Base-by-base conservation (phyloP, 2,329 filamentous ascomycete genomes). In the Aspergillus sp. region DNA sequence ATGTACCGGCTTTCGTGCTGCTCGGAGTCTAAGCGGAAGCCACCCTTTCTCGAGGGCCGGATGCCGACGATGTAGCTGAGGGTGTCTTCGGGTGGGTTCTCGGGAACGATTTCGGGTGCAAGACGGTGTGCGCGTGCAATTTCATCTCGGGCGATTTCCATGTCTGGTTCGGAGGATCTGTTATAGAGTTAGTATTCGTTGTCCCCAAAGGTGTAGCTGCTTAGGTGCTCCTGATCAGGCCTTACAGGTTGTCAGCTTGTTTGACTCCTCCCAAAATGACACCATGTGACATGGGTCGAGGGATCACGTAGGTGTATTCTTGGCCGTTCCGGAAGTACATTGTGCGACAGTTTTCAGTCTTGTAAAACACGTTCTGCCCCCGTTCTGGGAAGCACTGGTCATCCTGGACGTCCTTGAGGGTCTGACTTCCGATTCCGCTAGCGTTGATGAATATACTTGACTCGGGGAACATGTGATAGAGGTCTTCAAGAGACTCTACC, bases 301-400 rank as follows among this genome's bases (percentile, higher is more conserved):
- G 75, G 12, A 77, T 76, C 25, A 77, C 67, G 61, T 77, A 77
- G 21, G 75, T 77, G 52, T 77, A 77, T 59, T 77, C 73, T 39
- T 69, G 65, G 30, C 74, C 75, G 55, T 74, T 75, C 2, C 73
- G 71, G 43, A 77, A 75, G 61, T 74, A 74, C 65, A 77, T 63
- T 0, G 65, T 71, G 10, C 69, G 50, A 57, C 70, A 73, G 25
- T 70, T 60, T 3, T 72, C 63, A 1, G 74, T 77, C 38, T 62
- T 64, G 15, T 71, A 67, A 49, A 76, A 76, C 7, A 77, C 74
- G 61, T 76, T 77, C 60, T 77, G 75, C 9, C 75, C 75, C 21
- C 74, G 63, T 60, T 76, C 74, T 5, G 74, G 69, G 38, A 74
- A 77, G 56, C 74, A 76, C 10, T 66, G 68, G 9, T 72, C 65